Base-by-base conservation (phyloP, 1,284 basidiomycete genomes). In the Ceratobasidium sp. region DNA sequence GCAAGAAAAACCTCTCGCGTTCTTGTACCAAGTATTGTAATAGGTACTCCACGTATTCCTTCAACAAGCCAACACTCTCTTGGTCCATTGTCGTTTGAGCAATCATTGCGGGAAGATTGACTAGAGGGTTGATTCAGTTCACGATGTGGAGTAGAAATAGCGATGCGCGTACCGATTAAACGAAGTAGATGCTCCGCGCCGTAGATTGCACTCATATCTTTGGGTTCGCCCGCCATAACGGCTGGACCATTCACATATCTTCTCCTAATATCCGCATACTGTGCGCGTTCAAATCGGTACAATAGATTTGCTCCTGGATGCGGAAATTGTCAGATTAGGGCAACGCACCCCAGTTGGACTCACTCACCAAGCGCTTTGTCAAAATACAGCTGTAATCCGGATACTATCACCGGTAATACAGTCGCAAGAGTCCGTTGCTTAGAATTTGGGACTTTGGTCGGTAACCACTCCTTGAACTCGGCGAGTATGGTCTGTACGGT, bases 121-220 rank as follows among this genome's bases (percentile, higher is more conserved):
- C 90, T 89, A 81, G 9, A 18, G 68, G 5, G 20, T 44, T 28
- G 6, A 75, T 40, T 77, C 9, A 77, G 49, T 55, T 49, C 76
- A 56, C 23, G 49, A 44, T 23, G 18, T 15, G 0, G 56, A 56
- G 49, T 18, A 58, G 13, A 40, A 42, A 33, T 15, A 56, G 77
- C 55, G 40, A 26, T 20, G 44, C 44, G 88, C 92, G 79, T 81
- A 98, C 97, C 97, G 81, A 99, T 89, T 89, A 99, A 92, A 71
- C 97, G 88, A 79, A 99, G 84, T 18, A 99, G 84, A 85, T 99
- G 97, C 84, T 99, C 97, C 3, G 95, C 96, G 0, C 97, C 98
- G 83, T 99, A 99, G n/a, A 98, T 90, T 73, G 91, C 88, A 84
- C 95, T 96, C 91, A 98, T 95, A 81, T 96, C 93, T 83, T 93